A percentile compares a stretch with the other conserved stretches of the same genome.
Evolutionary conservation across 2,329 filamentous ascomycete species (phyloP).

Genomic region (Monilinia fructigena): DNA sequence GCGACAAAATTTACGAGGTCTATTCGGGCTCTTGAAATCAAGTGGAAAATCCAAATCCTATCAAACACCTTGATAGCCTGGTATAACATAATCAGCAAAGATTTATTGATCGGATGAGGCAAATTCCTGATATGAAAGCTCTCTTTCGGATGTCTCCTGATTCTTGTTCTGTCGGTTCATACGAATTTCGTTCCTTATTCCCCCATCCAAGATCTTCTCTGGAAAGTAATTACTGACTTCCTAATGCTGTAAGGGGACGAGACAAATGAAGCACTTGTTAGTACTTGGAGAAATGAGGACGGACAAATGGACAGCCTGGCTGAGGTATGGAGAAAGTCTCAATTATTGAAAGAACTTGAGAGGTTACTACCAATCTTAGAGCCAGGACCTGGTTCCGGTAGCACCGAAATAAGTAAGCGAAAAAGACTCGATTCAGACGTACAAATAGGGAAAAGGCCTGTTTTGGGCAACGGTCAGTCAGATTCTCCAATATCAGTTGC

Average conservation of each 20-base stretch:
- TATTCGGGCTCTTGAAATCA: no score
- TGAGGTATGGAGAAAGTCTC: conserved; percentile 39
- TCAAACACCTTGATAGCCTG: no score
- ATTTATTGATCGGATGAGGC: no score
- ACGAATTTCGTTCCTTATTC: no score
- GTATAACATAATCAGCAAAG: no score
- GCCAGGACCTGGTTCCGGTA: conserved; percentile 18
- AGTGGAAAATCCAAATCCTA: no score
- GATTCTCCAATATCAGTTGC: conserved; percentile 9
- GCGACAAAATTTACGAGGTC: neutral
- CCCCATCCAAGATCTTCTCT: no score
- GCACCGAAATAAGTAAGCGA: conserved; percentile 31
- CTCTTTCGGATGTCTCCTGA: no score
- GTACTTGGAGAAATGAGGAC: conserved; percentile 37
- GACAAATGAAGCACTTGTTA: conserved; percentile 38
- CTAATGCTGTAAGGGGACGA: conserved; percentile 39
- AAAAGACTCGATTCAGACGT: conserved; percentile 33
- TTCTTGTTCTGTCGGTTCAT: no score
- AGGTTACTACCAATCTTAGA: conserved; percentile 37
- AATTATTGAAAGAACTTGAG: conserved; percentile 38
- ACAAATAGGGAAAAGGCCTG: conserved; percentile 26
- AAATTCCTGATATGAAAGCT: no score
- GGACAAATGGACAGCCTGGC: conserved; percentile 34
- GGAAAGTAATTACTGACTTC: neutral
- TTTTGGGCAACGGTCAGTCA: conserved; percentile 4